Base-by-base conservation (phyloP, 768 basidiomycete genomes). In the Mycena sanguinolenta region DNA sequence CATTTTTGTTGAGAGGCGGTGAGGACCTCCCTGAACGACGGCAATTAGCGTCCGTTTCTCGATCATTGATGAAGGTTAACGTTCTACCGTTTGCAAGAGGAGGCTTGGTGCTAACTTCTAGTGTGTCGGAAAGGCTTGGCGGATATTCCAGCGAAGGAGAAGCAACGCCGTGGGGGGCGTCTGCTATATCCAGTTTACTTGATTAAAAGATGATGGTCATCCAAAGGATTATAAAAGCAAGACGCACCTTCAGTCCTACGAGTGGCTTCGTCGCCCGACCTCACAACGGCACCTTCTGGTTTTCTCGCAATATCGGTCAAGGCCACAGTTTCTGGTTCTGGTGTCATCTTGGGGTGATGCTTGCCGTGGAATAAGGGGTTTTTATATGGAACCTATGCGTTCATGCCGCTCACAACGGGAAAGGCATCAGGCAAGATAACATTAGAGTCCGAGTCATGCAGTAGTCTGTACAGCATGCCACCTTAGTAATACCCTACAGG, bases 21-120 rank as follows among this genome's bases (percentile, higher is more conserved):
- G 50, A 52, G 50, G 50, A 52, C 25, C 25, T 52, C 50, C 50
- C 50, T 52, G 50, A 52, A 52, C 50, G 50, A 27, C 50, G 25
- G 50, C 50, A 52, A 52, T 52, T 52, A 14, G 50, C 50, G 50
- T 52, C 23, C 50, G 50, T 10, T 52, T 52, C 50, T 52, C 28
- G 27, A 27, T 52, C 28, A 52, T 52, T 52, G 50, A 52, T 52
- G 50, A 52, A 27, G 50, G 25, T 52, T 13, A 27, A 52, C 25
- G 28, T 52, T 27, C 16, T 52, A 52, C 50, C 25, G 50, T 25
- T 52, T 52, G 50, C 50, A 27, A 52, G 50, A 52, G 50, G 50
- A 52, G 25, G 50, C 25, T 27, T 27, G 50, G 50, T 52, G 50
- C 28, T 52, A 27, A 27, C 50, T 52, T 52, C 50, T 52, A 23